Base-by-base conservation (phyloP, 768 basidiomycete genomes). In the Agrocybe pediades region DNA sequence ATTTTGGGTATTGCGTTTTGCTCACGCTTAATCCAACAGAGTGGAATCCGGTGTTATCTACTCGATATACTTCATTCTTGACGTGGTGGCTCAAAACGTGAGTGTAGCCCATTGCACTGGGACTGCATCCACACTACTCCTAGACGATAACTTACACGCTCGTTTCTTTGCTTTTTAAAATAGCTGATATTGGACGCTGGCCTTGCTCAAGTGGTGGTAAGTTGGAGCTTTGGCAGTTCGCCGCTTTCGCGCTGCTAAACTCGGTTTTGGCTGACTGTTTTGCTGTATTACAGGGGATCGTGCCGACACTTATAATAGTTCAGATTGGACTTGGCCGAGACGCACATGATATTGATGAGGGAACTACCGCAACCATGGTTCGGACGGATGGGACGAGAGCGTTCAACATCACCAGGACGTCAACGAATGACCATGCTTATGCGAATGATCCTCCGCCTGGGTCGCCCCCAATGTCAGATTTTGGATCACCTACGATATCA, bases 1-100 rank as follows among this genome's bases (percentile, higher is more conserved):
- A 47, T 46, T 51, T 23, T 51, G 44, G 49, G 33, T 20, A 39
- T 3, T n/a, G n/a, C 44, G 20, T 23, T 27, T 33, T 41, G 57
- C 59, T 60, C 53, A 58, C 57, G 53, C 58, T 48, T 40, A 55
- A 47, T 57, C 57, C 58, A 55, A 53, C 62, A 70, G 68, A 51
- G 61, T 70, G 48, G 68, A 70, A 62, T 70, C 68, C 24, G 66
- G 68, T 44, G 49, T 66, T 39, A 68, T 68, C 49, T 70, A 70
- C 43, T 68, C 67, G 9, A 59, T 63, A 23, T 65, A 65, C 49
- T 61, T 70, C 45, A 55, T 67, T 11, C 46, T 63, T 46, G 65
- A 65, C 49, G 62, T 67, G 20, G 63, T 61, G 11, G 53, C 63
- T 23, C 58, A 61, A 24, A 46, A 57, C 43, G 62, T 65, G n/a